A percentile compares a stretch with the other conserved stretches of the same genome.
These are phyloP conservation scores for Crithidia brevicula DNA, from an alignment of 208 protist species.

Conservation along the genomic window DNA sequence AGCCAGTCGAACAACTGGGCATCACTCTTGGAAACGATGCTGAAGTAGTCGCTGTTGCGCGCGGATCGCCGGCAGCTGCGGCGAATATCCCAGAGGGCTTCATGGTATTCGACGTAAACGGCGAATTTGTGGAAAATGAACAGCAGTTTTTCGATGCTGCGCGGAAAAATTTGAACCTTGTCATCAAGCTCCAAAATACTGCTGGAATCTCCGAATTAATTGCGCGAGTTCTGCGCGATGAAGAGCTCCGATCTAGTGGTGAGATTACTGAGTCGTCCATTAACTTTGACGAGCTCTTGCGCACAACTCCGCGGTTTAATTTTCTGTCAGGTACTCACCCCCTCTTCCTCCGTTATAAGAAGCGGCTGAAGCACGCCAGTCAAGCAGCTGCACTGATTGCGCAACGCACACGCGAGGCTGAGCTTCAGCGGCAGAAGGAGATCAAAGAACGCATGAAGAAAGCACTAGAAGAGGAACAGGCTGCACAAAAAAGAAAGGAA, in stretches of 20 bases:
- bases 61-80: slow-evolving; percentile 47
- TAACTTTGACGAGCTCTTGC: slow-evolving; percentile 69
- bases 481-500: slow-evolving; percentile 29
- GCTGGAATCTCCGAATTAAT: slow-evolving; percentile 75
- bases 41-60: slow-evolving; percentile 52
- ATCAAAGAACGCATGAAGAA: slow-evolving; percentile 51
- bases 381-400: slow-evolving; percentile 67
- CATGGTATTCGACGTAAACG: slow-evolving; percentile 81
- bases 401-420: slow-evolving; percentile 57
- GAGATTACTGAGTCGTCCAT: slow-evolving; percentile 25
- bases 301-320: slow-evolving; percentile 79
- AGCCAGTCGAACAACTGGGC: slow-evolving; percentile 63
- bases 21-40: slow-evolving; percentile 74
- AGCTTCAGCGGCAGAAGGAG: slow-evolving; percentile 60
- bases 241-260: slow-evolving; percentile 36
- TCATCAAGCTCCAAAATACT: slow-evolving; percentile 75
- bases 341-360: slow-evolving; percentile 73
- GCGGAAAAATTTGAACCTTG: slow-evolving; percentile 52
- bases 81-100: slow-evolving; percentile 67
- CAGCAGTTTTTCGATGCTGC: slow-evolving; percentile 53
- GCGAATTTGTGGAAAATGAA: slow-evolving; percentile 69
- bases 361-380: slow-evolving; percentile 53
- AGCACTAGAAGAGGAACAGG: slow-evolving; percentile 46
- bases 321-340: slow-evolving; percentile 81
- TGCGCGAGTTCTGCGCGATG: slow-evolving; percentile 60